These are phyloP conservation scores for Eucalyptus cloeziana DNA, from an alignment of 345 rosid species.

Conservation along the genomic window DNA sequence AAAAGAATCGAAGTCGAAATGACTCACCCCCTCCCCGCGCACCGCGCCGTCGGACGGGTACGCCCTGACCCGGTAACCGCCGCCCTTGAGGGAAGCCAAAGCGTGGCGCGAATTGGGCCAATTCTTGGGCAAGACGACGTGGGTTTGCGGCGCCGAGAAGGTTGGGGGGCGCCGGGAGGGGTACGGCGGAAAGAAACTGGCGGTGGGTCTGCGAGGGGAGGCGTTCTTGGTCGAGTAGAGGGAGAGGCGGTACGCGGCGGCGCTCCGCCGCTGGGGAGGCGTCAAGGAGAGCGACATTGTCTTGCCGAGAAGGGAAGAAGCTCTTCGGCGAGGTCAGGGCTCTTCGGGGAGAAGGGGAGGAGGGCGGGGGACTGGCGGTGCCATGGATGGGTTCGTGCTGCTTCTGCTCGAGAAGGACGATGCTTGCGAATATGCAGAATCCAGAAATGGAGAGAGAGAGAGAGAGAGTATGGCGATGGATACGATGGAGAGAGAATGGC, in stretches of 20 bases:
- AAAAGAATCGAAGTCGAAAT: background rate
- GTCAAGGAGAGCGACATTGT: background rate
- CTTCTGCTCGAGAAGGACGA: background rate
- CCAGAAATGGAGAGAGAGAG: accelerated
- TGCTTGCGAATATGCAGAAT: background rate
- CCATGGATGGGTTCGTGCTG: background rate
- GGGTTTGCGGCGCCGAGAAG: background rate
- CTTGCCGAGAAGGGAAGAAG: background rate
- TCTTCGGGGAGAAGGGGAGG: background rate
- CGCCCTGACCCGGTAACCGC: background rate
- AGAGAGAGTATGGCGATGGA: background rate
- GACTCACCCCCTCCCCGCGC: background rate
- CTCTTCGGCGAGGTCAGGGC: background rate
- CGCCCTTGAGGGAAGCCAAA: background rate
- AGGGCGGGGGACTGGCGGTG: background rate
- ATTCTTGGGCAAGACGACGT: background rate
- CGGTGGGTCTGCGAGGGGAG: background rate
- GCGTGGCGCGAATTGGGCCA: background rate
- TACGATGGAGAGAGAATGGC: background rate
- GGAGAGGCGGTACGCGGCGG: background rate
- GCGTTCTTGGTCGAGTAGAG: background rate
- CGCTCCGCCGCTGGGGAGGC: background rate
- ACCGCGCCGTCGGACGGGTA: background rate
- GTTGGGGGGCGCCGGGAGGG: background rate
- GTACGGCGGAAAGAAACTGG: background rate